Base-by-base conservation (phyloP, 352 stramenopile species). In the Phytophthora pseudosyringae region DNA sequence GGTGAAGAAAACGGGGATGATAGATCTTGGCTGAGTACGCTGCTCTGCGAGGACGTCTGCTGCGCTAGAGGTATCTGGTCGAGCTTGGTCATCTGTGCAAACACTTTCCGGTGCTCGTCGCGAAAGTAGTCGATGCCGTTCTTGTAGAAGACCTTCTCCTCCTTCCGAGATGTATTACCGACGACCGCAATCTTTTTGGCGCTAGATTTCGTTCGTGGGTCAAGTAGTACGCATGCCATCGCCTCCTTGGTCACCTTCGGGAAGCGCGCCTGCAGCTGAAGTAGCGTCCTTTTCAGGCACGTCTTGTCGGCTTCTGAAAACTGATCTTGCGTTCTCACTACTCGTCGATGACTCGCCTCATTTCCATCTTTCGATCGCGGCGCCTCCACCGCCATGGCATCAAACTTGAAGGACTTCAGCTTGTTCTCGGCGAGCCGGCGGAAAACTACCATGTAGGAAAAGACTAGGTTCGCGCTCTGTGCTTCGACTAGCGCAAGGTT, bases 181-280 rank as follows among this genome's bases (percentile, higher is more conserved):
- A 35, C 31, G 31, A 3, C 2, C 3, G 31, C 31, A 35, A 35
- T 45, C 2, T 1, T 1, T 35, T 35, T 35, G 31, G 31, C 31
- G 31, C 2, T 35, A 35, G 31, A 35, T 3, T 35, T 35, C 2
- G 31, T 35, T 35, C 31, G 31, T 11, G 31, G 31, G n/a, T 35
- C 31, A 3, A 3, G 31, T 11, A 35, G 31, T 35, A 35, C 31
- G 31, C 31, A 35, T 35, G 31, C 31, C 31, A 35, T 35, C 31
- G 31, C 31, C 1, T 3, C 2, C 1, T 35, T 35, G 31, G 31
- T 11, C 31, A 35, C 47, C 12, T 44, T 52, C 1, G 58, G 58
- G n/a, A 59, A 59, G 21, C 48, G 48, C 0, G 47, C 10, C 6
- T 66, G 28, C n/a, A 66, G 2, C 10, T 59, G 58, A 1, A 54